Conservation (phyloP, 257 asterid genomes). For the Primulina huaijiensis region DNA sequence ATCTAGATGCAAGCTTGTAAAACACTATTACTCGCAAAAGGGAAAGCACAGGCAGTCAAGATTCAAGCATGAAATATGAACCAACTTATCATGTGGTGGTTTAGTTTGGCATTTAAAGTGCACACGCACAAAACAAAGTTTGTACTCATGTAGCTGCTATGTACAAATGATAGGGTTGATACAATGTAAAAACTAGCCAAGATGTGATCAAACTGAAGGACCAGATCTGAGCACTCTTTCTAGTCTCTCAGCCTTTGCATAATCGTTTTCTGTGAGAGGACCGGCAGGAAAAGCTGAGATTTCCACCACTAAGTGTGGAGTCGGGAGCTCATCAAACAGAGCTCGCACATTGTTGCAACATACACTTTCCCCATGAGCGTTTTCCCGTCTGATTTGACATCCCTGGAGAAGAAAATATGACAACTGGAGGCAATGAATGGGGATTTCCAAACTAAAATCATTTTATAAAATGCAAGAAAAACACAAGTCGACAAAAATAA, state of each 20-base stretch:
- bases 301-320: conserved; percentile 77
- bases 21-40: no score
- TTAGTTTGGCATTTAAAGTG: background rate
- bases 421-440: background rate
- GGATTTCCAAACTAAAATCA: background rate
- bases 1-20: no score
- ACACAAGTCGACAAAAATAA: background rate
- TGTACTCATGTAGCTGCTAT: conserved; percentile 19
- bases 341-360: conserved; percentile 96
- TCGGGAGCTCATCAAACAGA: conserved; percentile 91
- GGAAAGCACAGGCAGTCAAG: background rate
- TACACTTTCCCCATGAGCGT: conserved; percentile 91
- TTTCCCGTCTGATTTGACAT: conserved; percentile 93
- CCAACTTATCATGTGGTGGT: background rate
- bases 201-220: conserved; percentile 54
- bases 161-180: conserved; percentile 31
- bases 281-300: conserved; percentile 91
- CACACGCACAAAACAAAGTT: background rate
- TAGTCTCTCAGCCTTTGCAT: conserved; percentile 80
- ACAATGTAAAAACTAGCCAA: conserved; percentile 6
- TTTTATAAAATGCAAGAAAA: no score
- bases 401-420: conserved; percentile 43
- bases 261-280: conserved; percentile 75
- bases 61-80: background rate
- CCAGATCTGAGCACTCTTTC: conserved; percentile 87